Evolutionary conservation across 352 stramenopile species (phyloP), one percentile per base, ranked within the genome.

Genomic region (Phytopythium delawarense): DNA sequence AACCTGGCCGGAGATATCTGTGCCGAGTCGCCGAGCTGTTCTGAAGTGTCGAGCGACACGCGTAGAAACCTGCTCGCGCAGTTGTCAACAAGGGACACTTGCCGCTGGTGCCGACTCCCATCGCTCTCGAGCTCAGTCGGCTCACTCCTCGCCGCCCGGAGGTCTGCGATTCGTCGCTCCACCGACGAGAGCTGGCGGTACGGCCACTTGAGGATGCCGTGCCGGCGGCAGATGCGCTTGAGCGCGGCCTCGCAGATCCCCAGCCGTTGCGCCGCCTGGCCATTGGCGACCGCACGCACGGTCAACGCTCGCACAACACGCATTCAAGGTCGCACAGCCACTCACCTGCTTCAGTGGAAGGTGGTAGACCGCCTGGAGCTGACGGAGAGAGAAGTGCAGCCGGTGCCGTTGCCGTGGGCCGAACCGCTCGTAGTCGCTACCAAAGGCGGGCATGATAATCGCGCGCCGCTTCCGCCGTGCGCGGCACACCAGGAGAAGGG

Each of bases 201-300:
- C 18, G 84, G 84, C 84, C 84, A 94, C 53, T 87, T 88, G 25
- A 63, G 69, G 59, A 94, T 87, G 46, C 64, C 62, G 59, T 91
- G 88, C 39, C 81, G 80, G 30, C 84, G 79, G 49, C 84, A 94
- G 42, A 91, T 88, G 2, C 84, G 81, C 72, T 92, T 94, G 13
- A 94, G 63, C n/a, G 84, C 84, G n/a, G 80, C 84, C 56, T 94
- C 84, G 20, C 83, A 94, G 30, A 91, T 65, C 1, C 79, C 79
- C 6, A 94, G 78, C 23, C 55, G 64, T 39, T 70, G 59, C 35
- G 84, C 84, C 2, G 82, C 84, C 82, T 94, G 63, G 16, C 20
- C 46, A 68, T 13, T 21, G 37, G 0, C 40, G 49, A 74, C 45
- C 56, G 58, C 62, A 60, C 18, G 50, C 39, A 39, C 39, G n/a